phyloP scores from a whole-genome alignment of 257 asterid genomes.

The Solanum sparsipilum region DNA sequence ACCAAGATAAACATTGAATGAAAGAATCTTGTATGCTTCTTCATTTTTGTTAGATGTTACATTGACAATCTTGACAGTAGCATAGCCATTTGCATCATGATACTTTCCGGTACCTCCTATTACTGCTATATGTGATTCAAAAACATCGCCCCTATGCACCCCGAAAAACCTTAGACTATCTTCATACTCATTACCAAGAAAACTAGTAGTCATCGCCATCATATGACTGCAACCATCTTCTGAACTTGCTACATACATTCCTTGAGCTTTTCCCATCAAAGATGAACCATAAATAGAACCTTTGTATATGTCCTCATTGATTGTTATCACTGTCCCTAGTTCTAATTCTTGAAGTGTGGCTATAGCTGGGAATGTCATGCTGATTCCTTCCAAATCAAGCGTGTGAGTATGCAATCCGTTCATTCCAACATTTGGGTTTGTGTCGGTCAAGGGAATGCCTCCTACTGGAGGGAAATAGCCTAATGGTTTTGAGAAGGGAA shows the following conservation, averaged over 20 bases:
- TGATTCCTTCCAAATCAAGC: slow-evolving; percentile 12
- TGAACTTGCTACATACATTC: slow-evolving; percentile 65
- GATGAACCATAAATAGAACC: slow-evolving; percentile 39
- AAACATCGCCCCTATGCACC: slow-evolving; percentile 40
- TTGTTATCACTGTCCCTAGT: slow-evolving; percentile 45
- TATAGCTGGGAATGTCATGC: slow-evolving; percentile 15
- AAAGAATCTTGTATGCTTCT: slow-evolving; percentile 4
- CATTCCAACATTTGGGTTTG: background rate
- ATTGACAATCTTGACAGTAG: slow-evolving; percentile 18
- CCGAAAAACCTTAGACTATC: slow-evolving; percentile 60
- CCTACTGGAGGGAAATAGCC: slow-evolving; percentile 13
- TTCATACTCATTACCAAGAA: slow-evolving; percentile 43
- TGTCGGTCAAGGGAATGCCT: slow-evolving; percentile 3
- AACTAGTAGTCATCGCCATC: slow-evolving; percentile 66
- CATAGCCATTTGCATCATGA: slow-evolving; percentile 65
- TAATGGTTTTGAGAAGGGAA: slow-evolving; percentile 25
- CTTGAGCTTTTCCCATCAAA: slow-evolving; percentile 60
- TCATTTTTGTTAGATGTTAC: background rate
- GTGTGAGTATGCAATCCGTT: slow-evolving; percentile 4
- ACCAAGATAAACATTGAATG: slow-evolving; percentile 15
- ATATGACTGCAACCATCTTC: slow-evolving; percentile 55
- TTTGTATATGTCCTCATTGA: slow-evolving; percentile 49
- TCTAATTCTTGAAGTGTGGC: slow-evolving; percentile 27
- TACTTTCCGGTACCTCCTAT: slow-evolving; percentile 69
- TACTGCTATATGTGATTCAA: slow-evolving; percentile 58